Evolutionary conservation across 495 filamentous ascomycete species (phyloP).

Genomic region (Chaetomium tenue): DNA sequence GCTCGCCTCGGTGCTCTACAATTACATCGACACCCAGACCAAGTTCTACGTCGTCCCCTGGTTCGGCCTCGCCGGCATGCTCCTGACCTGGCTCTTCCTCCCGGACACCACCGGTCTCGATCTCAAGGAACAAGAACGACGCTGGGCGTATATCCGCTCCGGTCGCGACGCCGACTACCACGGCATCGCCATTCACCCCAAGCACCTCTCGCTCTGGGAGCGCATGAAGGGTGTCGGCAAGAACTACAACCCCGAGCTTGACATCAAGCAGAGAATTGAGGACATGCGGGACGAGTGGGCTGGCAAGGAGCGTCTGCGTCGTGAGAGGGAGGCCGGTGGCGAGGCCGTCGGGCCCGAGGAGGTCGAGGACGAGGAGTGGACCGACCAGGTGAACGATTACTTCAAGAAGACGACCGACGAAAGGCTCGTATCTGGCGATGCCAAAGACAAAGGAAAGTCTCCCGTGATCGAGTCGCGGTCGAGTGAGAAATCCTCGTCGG

Average conservation of each 20-base stretch:
- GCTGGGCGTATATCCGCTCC: slow-evolving; percentile 74
- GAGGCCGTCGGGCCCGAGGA: slow-evolving; percentile 27
- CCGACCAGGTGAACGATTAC: slow-evolving; percentile 44
- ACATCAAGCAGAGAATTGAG: slow-evolving; percentile 74
- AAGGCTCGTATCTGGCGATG: not conserved
- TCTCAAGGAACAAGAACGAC: slow-evolving; percentile 89
- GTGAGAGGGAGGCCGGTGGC: slow-evolving; percentile 29
- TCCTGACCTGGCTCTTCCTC: slow-evolving; percentile 76
- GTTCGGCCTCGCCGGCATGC: slow-evolving; percentile 81
- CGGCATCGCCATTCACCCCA: slow-evolving; percentile 80
- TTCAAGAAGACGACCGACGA: slow-evolving; percentile 35
- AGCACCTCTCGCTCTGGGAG: slow-evolving; percentile 82
- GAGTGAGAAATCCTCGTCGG: slow-evolving; percentile 7
- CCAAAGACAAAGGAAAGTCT: not conserved
- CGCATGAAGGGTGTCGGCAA: slow-evolving; percentile 66
- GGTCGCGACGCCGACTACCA: slow-evolving; percentile 78
- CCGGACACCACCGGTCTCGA: slow-evolving; percentile 92
- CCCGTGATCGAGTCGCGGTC: not conserved
- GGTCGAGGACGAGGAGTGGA: slow-evolving; percentile 43
- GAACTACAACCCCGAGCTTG: slow-evolving; percentile 72
- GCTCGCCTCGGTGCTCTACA: slow-evolving; percentile 77
- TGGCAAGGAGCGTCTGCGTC: slow-evolving; percentile 34
- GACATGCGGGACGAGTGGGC: slow-evolving; percentile 62
- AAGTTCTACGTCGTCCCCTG: slow-evolving; percentile 89
- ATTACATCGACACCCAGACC: slow-evolving; percentile 73